Evolutionary conservation across 345 rosid species (phyloP).

Genomic region (Erodium maritimum): DNA sequence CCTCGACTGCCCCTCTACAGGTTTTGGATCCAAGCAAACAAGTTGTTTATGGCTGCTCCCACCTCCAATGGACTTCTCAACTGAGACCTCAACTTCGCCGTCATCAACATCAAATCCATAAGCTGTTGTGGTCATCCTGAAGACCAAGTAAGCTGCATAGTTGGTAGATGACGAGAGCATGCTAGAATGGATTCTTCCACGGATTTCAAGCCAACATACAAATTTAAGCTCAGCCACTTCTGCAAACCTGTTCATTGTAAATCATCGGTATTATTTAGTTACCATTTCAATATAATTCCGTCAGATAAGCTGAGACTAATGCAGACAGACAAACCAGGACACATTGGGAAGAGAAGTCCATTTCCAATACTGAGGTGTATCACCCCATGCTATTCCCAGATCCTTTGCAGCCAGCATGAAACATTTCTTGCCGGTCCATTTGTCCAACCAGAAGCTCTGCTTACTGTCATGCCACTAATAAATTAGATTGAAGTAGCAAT

Average conservation of each 20-base stretch:
- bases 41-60: conserved; percentile 4
- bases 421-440: background rate
- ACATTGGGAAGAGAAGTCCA: background rate
- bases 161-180: conserved; percentile 22
- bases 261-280: too few species aligned
- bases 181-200: conserved; percentile 19
- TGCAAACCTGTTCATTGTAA: conserved; percentile 17
- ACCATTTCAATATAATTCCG: too few species aligned
- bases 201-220: conserved; percentile 38
- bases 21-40: conserved; percentile 3
- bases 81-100: conserved; percentile 18
- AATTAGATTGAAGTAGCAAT: too few species aligned
- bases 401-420: conserved; percentile 2
- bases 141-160: conserved; percentile 32
- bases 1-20: background rate
- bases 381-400: conserved; percentile 1
- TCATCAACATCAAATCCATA: conserved; percentile 22
- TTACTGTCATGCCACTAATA: background rate
- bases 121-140: background rate
- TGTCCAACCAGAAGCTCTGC: conserved; percentile 3
- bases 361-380: background rate
- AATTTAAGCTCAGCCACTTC: conserved; percentile 26
- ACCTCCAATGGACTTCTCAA: conserved; percentile 18
- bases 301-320: background rate
- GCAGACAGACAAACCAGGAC: background rate